phyloP scores from a whole-genome alignment of 2,329 filamentous ascomycete genomes.

The Cercospora sp. region DNA sequence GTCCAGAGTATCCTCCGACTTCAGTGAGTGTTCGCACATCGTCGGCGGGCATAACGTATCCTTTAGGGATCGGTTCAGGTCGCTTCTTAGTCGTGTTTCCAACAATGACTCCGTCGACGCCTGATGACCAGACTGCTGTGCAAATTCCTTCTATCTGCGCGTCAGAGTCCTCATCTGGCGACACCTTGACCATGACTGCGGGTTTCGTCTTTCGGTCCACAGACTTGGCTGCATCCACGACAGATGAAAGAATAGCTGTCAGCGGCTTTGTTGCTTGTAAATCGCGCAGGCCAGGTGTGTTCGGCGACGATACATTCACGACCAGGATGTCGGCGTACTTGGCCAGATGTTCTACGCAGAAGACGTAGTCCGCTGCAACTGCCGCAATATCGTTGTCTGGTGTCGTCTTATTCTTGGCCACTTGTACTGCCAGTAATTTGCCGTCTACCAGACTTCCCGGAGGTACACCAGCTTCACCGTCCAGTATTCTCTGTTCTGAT shows the following conservation, averaged over 20 bases:
- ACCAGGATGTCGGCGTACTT: conserved; percentile 94
- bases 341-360: conserved; percentile 79
- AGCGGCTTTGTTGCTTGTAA: conserved; percentile 83
- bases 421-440: conserved; percentile 81
- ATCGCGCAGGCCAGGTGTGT: conserved; percentile 86
- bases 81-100: conserved; percentile 94
- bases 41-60: conserved; percentile 62
- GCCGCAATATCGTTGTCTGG: conserved; percentile 81
- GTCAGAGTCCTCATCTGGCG: conserved; percentile 87
- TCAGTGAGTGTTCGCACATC: conserved; percentile 70
- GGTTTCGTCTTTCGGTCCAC: conserved; percentile 71
- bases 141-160: conserved; percentile 86
- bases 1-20: conserved; percentile 86
- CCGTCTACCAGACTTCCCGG: conserved; percentile 78
- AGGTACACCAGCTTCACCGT: conserved; percentile 74
- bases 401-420: conserved; percentile 95
- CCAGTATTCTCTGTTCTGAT: conserved; percentile 70
- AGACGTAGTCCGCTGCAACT: conserved; percentile 78
- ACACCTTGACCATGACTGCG: conserved; percentile 96
- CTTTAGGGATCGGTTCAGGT: conserved; percentile 67
- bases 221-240: conserved; percentile 73
- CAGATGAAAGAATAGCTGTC: conserved; percentile 75
- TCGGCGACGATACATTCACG: conserved; percentile 95
- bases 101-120: conserved; percentile 93
- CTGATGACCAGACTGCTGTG: conserved; percentile 76